phyloP scores from a whole-genome alignment of 208 protist genomes.

The Trypanosoma caninum region DNA sequence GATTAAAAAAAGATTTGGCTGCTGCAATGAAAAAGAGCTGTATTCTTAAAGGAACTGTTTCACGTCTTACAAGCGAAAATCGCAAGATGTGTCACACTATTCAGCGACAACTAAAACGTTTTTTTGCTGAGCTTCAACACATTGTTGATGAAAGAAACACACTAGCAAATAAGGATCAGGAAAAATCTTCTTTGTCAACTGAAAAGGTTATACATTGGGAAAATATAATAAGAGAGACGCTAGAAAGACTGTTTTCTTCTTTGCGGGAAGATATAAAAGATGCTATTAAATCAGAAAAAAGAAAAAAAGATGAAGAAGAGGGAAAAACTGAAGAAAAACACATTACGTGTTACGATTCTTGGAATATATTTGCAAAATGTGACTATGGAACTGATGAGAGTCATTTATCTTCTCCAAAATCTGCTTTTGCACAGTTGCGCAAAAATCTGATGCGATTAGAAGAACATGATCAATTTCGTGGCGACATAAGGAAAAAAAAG shows the following conservation, averaged over 20 bases:
- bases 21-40: not conserved
- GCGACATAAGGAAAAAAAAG: too few relatives aligned
- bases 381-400: too few relatives aligned
- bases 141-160: slow-evolving; percentile 4
- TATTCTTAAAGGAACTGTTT: slow-evolving; percentile 8
- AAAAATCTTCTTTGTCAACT: not conserved
- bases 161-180: not conserved
- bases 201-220: slow-evolving; percentile 12
- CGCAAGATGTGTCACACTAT: slow-evolving; percentile 12
- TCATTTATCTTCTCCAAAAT: too few relatives aligned
- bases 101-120: slow-evolving; percentile 5
- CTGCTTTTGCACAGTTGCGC: too few relatives aligned
- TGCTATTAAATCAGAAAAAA: not conserved
- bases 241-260: too few relatives aligned
- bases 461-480: too few relatives aligned
- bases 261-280: too few relatives aligned
- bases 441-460: too few relatives aligned
- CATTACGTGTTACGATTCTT: too few relatives aligned
- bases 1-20: not conserved
- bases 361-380: too few relatives aligned
- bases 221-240: not conserved
- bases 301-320: not conserved
- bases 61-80: slow-evolving; percentile 14
- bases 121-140: slow-evolving; percentile 1
- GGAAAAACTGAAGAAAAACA: not conserved